Conservation (phyloP, 805 yeast genomes). For the Wickerhamiella brachini region DNA sequence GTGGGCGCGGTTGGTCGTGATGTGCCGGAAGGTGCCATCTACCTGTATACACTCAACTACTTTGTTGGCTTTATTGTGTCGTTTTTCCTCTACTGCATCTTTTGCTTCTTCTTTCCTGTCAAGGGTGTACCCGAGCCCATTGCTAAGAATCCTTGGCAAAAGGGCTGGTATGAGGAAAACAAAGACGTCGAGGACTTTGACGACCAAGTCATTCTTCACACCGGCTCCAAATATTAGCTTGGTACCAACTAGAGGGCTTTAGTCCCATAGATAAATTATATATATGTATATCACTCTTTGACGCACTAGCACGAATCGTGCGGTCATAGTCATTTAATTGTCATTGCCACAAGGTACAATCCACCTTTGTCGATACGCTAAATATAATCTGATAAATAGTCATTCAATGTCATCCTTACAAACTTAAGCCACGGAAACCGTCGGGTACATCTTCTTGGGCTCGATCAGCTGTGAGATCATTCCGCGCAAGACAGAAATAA, state of each 20-base stretch:
- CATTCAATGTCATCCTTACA: background rate
- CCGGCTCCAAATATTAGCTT: background rate
- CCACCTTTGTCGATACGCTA: too few species aligned
- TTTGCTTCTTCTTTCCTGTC: conserved; percentile 17
- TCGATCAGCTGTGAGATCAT: conserved; percentile 2
- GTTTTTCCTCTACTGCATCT: conserved; percentile 37
- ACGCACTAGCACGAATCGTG: too few species aligned
- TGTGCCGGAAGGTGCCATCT: conserved; percentile 68
- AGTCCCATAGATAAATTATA: background rate
- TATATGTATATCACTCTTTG: background rate
- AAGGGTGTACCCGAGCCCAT: conserved; percentile 3
- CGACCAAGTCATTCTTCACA: background rate
- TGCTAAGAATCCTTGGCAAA: background rate
- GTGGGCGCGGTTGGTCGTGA: conserved; percentile 64
- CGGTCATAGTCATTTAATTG: too few species aligned
- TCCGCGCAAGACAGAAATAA: conserved; percentile 2
- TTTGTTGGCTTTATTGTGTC: conserved; percentile 61
- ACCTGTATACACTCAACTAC: conserved; percentile 60
- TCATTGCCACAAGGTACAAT: too few species aligned
- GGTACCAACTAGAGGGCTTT: too few species aligned
- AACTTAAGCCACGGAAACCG: background rate
- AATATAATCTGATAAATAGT: background rate
- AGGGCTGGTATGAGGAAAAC: conserved; percentile 9
- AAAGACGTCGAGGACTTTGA: conserved; percentile 9
- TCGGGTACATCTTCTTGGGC: background rate